Evolutionary conservation across 176 grass and related monocot genomes (phyloP), one percentile per base, ranked within the genome.

Genomic region (Guadua angustifolia): DNA sequence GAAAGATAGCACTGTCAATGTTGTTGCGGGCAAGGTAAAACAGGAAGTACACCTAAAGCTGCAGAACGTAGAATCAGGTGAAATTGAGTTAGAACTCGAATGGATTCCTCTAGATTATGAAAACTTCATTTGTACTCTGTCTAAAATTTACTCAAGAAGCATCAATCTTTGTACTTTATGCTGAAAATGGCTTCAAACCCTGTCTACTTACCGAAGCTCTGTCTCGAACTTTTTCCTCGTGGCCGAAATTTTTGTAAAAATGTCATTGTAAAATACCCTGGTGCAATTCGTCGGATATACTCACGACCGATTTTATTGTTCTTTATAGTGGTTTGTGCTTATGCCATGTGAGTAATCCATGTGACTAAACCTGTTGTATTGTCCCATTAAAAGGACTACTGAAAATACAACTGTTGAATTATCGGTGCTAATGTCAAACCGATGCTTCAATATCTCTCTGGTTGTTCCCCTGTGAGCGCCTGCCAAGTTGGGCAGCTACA

Each of bases 21-120:
- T 99, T 57, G 70, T 83, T 25, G 63, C 67, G 7, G 97, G 97
- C 35, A 94, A 91, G 68, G 89, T 99, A 57, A 99, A 91, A 57
- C 97, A 99, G 87, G 91, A 92, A 65, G 91, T 99, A 25, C 47
- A 85, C 29, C 84, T 99, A 81, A 99, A 96, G 79, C 77, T 99
- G 78, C 97, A 99, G 77, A 99, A 96, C 39, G 97, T 99, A 22
- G 97, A 99, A 84, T 93, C 91, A 19, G 97, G 97, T 45, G 89
- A 99, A 43, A 68, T 99, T 25, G 88, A 94, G 68, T 78, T 99
- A 79, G 97, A 96, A 84, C 40, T 99, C 61, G 97, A 99, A 81
- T 99, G 93, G 93, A 56, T 89, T 74, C 89, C 88, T 73, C 82
- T 92, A 69, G 91, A 92, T 80, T 79, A 90, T 89, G 84, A 83